A percentile compares a stretch with the other conserved stretches of the same genome.
phyloP scores from a whole-genome alignment of 2,329 filamentous ascomycete species.

The Talaromyces sp. region DNA sequence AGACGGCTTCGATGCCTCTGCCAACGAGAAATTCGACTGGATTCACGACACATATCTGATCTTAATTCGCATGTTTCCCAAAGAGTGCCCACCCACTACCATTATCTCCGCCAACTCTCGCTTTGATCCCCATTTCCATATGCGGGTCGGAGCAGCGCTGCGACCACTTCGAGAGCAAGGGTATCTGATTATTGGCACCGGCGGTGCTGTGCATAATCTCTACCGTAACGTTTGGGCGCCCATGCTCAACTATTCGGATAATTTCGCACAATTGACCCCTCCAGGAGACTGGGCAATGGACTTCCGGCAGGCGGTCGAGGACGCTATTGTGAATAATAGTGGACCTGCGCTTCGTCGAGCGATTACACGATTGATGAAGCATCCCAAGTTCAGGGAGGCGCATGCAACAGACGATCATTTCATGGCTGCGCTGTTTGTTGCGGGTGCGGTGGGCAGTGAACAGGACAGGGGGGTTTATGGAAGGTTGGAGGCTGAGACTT shows the following conservation, averaged over 20 bases:
- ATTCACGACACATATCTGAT: conserved; percentile 70
- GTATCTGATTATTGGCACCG: conserved; percentile 58
- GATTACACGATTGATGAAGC: conserved; percentile 63
- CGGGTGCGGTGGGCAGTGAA: conserved; percentile 52
- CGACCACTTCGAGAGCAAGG: conserved; percentile 53
- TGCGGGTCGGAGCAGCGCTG: conserved; percentile 56
- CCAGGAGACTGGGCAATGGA: conserved; percentile 60
- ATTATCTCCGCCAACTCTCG: conserved; percentile 54
- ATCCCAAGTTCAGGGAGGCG: conserved; percentile 61
- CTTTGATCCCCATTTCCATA: conserved; percentile 55
- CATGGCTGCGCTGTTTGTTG: conserved; percentile 62
- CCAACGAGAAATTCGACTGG: conserved; percentile 61
- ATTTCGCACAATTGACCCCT: conserved; percentile 57
- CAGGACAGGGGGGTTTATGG: conserved; percentile 42
- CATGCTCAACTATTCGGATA: conserved; percentile 62
- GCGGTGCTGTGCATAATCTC: conserved; percentile 67
- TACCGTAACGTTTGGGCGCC: conserved; percentile 64
- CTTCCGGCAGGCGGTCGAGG: conserved; percentile 63
- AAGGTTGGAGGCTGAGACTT: conserved; percentile 53
- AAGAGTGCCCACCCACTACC: conserved; percentile 62
- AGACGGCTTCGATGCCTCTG: conserved; percentile 53
- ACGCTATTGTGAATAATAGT: conserved; percentile 53
- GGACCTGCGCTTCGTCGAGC: conserved; percentile 54
- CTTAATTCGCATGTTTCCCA: conserved; percentile 66
- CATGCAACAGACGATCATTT: conserved; percentile 69